Conservation (phyloP, 148 eudicot genomes). For the Nepenthes gracilis region DNA sequence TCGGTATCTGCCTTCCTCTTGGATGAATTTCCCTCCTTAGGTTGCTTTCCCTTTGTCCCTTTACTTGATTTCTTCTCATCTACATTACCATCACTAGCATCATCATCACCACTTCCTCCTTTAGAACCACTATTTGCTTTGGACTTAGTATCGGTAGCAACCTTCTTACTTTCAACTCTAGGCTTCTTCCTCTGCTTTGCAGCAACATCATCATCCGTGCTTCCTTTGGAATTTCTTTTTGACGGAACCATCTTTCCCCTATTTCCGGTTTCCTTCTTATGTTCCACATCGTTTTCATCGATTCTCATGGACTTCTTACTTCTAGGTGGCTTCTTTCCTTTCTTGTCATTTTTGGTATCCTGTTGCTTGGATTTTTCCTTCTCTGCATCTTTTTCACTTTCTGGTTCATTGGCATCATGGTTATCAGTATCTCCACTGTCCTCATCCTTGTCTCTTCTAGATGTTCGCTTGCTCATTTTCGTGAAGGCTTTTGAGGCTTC, state of each 20-base stretch:
- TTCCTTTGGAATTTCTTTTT: conserved; percentile 24
- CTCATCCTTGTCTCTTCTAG: conserved; percentile 29
- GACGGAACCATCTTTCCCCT: conserved; percentile 24
- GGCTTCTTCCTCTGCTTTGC: conserved; percentile 7
- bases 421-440: conserved; percentile 15
- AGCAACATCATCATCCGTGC: neutral
- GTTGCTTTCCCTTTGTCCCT: conserved; percentile 7
- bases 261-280: conserved; percentile 18
- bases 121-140: conserved; percentile 8
- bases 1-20: conserved; percentile 6
- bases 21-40: conserved; percentile 5
- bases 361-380: conserved; percentile 26
- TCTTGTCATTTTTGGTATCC: conserved; percentile 11
- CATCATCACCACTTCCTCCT: conserved; percentile 5
- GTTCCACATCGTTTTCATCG: conserved; percentile 10
- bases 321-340: conserved; percentile 17
- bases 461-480: conserved; percentile 30
- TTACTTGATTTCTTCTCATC: conserved; percentile 12
- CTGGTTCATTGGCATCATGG: conserved; percentile 13
- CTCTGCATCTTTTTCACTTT: conserved; percentile 20
- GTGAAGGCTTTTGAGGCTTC: conserved; percentile 47
- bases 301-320: conserved; percentile 14
- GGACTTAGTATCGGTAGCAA: conserved; percentile 4
- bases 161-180: conserved; percentile 9
- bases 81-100: conserved; percentile 5